Base-by-base conservation (phyloP, 1,284 basidiomycete species). In the Boletus sp. region DNA sequence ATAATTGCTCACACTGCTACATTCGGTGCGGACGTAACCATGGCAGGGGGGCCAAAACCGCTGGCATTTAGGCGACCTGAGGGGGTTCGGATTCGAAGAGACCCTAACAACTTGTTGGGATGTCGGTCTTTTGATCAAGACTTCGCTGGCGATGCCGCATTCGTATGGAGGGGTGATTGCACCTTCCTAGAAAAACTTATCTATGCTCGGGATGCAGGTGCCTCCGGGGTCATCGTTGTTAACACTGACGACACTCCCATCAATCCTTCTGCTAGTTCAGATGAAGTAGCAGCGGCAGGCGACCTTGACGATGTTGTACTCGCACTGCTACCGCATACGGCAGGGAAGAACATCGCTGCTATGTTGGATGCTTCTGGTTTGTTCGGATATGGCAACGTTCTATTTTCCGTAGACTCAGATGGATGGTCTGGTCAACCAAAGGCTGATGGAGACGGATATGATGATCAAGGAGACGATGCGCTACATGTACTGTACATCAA, bases 121-220 rank as follows among this genome's bases (percentile, higher is more conserved):
- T 90, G 87, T 57, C 41, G 50, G 5, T 71, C 78, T 7, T 89
- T 82, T 64, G 55, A 66, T 2, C 65, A 72, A 30, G 44, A 61
- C 4, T 77, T 80, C 52, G 62, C 68, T 5, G 75, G 76, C 44
- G 73, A 74, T 26, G 75, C 81, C 2, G 58, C 88, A 23, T 62
- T 89, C 8, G 72, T 82, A 6, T 68, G 70, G 45, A 76, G 91
- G 39, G 91, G 91, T 14, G 77, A 75, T 12, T 95, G 91, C 64
- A 84, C 88, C 3, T 94, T 94, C 69, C 62, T 90, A 16, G 78
- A 89, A 58, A 95, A 94, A 69, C 72, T 92, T 10, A 44, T 80
- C 14, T 56, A 73, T 43, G 91, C 89, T 5, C 74, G 75, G 33
- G 66, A 70, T 13, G 84, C 81, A 1, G 84, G 81, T 7, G 90